Evolutionary conservation across 345 rosid species (phyloP).

Genomic region (Cochlearia excelsa): DNA sequence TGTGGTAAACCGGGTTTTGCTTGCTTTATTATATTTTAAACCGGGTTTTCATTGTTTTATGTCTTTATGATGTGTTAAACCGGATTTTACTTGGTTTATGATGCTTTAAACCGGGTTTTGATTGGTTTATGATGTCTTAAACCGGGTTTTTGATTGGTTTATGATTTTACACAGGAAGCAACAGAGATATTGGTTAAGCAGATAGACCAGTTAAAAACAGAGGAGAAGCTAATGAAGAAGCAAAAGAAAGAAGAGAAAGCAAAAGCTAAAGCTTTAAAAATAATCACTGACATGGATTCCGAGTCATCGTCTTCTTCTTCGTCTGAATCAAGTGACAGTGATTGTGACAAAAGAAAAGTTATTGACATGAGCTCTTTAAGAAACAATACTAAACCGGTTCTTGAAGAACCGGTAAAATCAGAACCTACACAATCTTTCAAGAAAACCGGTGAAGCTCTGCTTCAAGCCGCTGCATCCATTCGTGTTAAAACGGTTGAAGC

Average conservation of each 20-base stretch:
- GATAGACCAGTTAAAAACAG: slow-evolving; percentile 50
- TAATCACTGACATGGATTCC: slow-evolving; percentile 19
- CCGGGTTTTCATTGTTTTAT: too few relatives aligned
- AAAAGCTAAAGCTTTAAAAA: slow-evolving; percentile 37
- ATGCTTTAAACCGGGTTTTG: background rate
- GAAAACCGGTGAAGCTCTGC: slow-evolving; percentile 1
- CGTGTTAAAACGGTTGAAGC: slow-evolving; percentile 19
- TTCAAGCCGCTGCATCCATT: background rate
- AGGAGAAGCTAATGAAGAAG: slow-evolving; percentile 55
- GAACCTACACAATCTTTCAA: slow-evolving; percentile 15
- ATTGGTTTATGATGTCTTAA: background rate
- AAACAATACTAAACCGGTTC: slow-evolving; percentile 14
- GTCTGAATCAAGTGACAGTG: slow-evolving; percentile 51
- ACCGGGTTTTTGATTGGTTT: slow-evolving; percentile 5
- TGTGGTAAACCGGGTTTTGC: too few relatives aligned
- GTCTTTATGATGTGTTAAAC: too few relatives aligned
- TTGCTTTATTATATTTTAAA: too few relatives aligned
- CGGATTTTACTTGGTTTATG: too few relatives aligned
- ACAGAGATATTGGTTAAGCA: slow-evolving; percentile 50
- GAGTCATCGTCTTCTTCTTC: slow-evolving; percentile 40
- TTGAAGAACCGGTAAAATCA: slow-evolving; percentile 6
- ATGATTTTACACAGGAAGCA: slow-evolving; percentile 48
- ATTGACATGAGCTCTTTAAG: slow-evolving; percentile 48
- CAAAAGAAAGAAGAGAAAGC: slow-evolving; percentile 51
- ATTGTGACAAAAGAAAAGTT: slow-evolving; percentile 43